These are phyloP conservation scores for Pestalotiopsis sp. DNA, from an alignment of 2,329 filamentous ascomycete genomes.

Conservation along the genomic window DNA sequence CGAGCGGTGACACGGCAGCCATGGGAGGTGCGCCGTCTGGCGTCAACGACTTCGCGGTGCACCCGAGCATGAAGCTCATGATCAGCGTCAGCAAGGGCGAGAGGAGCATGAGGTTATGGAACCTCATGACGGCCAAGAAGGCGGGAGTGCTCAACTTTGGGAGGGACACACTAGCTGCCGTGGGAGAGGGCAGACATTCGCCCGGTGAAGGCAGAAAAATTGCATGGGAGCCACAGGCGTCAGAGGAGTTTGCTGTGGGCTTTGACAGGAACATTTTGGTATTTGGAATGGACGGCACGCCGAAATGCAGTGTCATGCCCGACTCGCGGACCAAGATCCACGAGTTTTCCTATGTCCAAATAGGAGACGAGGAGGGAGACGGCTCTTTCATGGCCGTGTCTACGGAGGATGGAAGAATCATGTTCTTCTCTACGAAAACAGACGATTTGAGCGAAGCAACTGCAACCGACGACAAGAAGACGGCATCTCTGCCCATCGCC, in stretches of 20 bases:
- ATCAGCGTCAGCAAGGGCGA: slow-evolving; percentile 90
- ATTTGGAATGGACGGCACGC: slow-evolving; percentile 86
- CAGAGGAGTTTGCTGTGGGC: slow-evolving; percentile 81
- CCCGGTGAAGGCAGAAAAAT: slow-evolving; percentile 84
- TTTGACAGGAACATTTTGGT: slow-evolving; percentile 86
- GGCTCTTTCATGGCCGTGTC: slow-evolving; percentile 70
- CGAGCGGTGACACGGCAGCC: slow-evolving; percentile 87
- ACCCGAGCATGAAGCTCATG: slow-evolving; percentile 97
- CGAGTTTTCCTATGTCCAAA: slow-evolving; percentile 71
- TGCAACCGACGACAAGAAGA: slow-evolving; percentile 43
- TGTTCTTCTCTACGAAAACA: slow-evolving; percentile 76
- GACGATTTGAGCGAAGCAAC: slow-evolving; percentile 44
- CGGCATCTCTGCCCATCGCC: slow-evolving; percentile 53
- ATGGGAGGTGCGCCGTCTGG: slow-evolving; percentile 82
- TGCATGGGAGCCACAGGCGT: slow-evolving; percentile 70
- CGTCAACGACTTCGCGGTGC: slow-evolving; percentile 92
- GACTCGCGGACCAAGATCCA: slow-evolving; percentile 78
- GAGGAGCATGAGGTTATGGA: slow-evolving; percentile 92
- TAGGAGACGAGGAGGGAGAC: slow-evolving; percentile 54
- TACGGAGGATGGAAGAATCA: slow-evolving; percentile 85
- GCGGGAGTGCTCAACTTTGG: slow-evolving; percentile 89
- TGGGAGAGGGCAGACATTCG: slow-evolving; percentile 75
- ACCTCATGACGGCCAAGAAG: slow-evolving; percentile 94
- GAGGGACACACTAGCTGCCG: slow-evolving; percentile 69
- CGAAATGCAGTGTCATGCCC: slow-evolving; percentile 73